These are phyloP conservation scores for Rubroboletus pulcherrimus DNA, from an alignment of 768 basidiomycete species.

Conservation along the genomic window DNA sequence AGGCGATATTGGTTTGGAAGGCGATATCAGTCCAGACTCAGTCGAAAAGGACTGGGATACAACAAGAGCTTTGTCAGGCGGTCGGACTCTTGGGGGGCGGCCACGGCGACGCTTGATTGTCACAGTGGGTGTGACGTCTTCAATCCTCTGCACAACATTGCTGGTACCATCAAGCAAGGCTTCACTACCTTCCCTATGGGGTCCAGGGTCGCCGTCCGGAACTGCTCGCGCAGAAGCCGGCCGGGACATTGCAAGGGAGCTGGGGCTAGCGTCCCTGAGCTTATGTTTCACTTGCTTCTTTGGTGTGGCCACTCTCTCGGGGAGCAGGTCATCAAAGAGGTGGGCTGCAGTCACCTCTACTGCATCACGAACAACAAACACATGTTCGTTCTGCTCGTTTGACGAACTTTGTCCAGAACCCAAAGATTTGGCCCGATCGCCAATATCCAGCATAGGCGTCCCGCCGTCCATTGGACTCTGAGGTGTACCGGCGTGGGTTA, in stretches of 20 bases:
- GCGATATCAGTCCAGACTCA: conserved; percentile 9
- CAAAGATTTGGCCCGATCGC: conserved; percentile 16
- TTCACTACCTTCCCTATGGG: conserved; percentile 5
- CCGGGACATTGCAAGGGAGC: conserved; percentile 16
- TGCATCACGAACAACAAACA: not conserved
- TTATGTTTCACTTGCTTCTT: conserved; percentile 17
- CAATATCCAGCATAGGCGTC: conserved; percentile 21
- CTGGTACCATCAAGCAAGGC: conserved; percentile 4
- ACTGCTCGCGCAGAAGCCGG: conserved; percentile 19
- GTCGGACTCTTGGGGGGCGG: conserved; percentile 29
- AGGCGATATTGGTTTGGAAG: conserved; percentile 24
- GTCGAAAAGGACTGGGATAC: not conserved
- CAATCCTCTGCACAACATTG: conserved; percentile 1
- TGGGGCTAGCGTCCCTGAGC: conserved; percentile 12
- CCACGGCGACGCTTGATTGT: conserved; percentile 33
- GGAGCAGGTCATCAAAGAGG: conserved; percentile 31
- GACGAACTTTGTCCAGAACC: conserved; percentile 10
- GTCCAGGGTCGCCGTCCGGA: conserved; percentile 9
- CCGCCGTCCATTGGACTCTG: conserved; percentile 20
- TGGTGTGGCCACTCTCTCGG: conserved; percentile 13
- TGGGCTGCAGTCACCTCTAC: conserved; percentile 25
- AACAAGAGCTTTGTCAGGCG: conserved; percentile 2
- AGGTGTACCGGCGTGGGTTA: conserved; percentile 6
- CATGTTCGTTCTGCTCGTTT: conserved; percentile 17
- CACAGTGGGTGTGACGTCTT: conserved; percentile 1